phyloP scores from a whole-genome alignment of 2,329 filamentous ascomycete genomes.

The Phyllosticta citrichinensis region DNA sequence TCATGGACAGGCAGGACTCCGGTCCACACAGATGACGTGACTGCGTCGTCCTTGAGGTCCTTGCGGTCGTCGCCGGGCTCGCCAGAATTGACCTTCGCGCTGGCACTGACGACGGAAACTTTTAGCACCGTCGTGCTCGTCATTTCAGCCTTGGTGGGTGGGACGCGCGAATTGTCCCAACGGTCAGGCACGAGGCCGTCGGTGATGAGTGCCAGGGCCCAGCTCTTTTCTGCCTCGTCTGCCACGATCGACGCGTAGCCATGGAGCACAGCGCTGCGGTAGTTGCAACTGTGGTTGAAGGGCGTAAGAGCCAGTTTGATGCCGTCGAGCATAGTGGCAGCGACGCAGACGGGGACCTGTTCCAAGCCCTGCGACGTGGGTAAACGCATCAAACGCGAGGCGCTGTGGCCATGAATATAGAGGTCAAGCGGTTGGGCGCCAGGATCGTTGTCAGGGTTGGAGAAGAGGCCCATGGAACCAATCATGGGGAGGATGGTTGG shows the following conservation, averaged over 20 bases:
- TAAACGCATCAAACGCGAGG: slow-evolving; percentile 63
- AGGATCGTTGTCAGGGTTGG: slow-evolving; percentile 45
- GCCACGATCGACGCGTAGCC: slow-evolving; percentile 61
- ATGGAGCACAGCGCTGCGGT: slow-evolving; percentile 69
- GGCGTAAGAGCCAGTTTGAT: slow-evolving; percentile 70
- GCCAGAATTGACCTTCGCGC: slow-evolving; percentile 63
- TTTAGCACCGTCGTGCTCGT: slow-evolving; percentile 62
- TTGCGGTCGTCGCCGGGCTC: slow-evolving; percentile 50
- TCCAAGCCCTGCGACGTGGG: slow-evolving; percentile 43
- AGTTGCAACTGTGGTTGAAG: slow-evolving; percentile 77
- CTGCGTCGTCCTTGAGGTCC: slow-evolving; percentile 40
- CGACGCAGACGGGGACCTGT: slow-evolving; percentile 56
- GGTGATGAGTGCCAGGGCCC: slow-evolving; percentile 70
- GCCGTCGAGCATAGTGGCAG: slow-evolving; percentile 67
- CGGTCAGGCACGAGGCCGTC: slow-evolving; percentile 59
- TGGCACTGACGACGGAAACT: slow-evolving; percentile 58
- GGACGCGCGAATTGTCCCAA: slow-evolving; percentile 60
- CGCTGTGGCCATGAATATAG: slow-evolving; percentile 80
- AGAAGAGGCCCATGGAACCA: slow-evolving; percentile 67
- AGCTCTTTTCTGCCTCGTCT: slow-evolving; percentile 60
- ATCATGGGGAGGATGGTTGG: slow-evolving; percentile 77
- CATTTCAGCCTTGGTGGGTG: slow-evolving; percentile 65
- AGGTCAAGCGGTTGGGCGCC: slow-evolving; percentile 33
- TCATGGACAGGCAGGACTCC: slow-evolving; percentile 55
- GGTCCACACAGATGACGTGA: slow-evolving; percentile 46